Evolutionary conservation across 192 early-diverging fungal species (phyloP), one percentile per base, ranked within the genome.

Genomic region (Rhizophagus clarus): DNA sequence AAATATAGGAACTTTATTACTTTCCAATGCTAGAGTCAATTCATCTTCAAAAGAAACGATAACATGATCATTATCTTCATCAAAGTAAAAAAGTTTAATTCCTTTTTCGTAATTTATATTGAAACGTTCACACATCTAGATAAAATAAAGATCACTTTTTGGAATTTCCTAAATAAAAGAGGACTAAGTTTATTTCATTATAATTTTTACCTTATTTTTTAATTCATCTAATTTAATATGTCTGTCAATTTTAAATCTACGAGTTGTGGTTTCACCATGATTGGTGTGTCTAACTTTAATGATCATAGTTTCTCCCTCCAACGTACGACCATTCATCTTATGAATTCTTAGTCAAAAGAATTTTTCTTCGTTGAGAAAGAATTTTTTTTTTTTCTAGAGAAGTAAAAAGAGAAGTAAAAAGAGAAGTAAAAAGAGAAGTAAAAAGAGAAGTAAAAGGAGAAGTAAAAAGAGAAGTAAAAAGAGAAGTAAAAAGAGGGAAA

Each of bases 91-190:
- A 61, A 75, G 31, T 20, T 75, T 29, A 15, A 75, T 28, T 26
- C 15, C 24, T 24, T 61, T 5, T 20, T 75, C 74, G 28, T 37
- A 42, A n/a, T 2, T 32, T 29, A 75, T 31, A 20, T 75, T 60
- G 56, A 75, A 75, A 34, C 74, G 74, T 75, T 75, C 74, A 26
- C 74, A 60, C 15, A 75, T 20, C 74, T 75, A 26, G 20, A 17
- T 29, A 8, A 74, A 51, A 15, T 56, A 6, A 56, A 62, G 10
- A 2, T 3, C 49, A 56, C 15, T 22, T 22, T n/a, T 56, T 20
- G 17, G 20, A 42, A 28, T 17, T 73, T 47, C 7, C 9, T 15
- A n/a, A 61, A 61, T 14, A 61, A 31, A n/a, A 17, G 20, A 32
- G 29, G 12, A 17, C 22, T 45, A 45, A 12, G 0, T 45, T 2